Percentiles rank a stretch among this genome's conserved stretches.
These are phyloP conservation scores for Diaporthe citrichinensis DNA, from an alignment of 2,329 filamentous ascomycete species.

Conservation along the genomic window DNA sequence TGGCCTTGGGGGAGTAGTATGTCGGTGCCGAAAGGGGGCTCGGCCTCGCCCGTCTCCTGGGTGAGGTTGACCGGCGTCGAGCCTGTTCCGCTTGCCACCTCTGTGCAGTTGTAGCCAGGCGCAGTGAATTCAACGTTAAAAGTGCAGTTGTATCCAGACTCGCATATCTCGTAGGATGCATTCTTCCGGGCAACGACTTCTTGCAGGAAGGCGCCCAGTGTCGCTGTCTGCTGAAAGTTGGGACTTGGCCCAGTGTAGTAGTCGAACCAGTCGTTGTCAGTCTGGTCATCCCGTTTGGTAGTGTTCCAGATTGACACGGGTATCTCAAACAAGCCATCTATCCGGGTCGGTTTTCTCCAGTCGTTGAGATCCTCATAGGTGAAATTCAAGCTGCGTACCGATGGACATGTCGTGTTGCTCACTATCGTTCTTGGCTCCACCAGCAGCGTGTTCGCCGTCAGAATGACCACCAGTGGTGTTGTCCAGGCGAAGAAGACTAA, in stretches of 20 bases:
- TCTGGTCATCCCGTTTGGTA: slow-evolving; percentile 43
- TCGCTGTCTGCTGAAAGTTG: slow-evolving; percentile 42
- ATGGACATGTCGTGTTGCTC: slow-evolving; percentile 41
- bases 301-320: slow-evolving; percentile 48
- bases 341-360: slow-evolving; percentile 44
- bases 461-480: slow-evolving; percentile 49
- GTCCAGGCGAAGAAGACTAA: slow-evolving; percentile 47
- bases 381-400: slow-evolving; percentile 50
- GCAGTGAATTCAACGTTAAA: slow-evolving; percentile 54
- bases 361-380: slow-evolving; percentile 46
- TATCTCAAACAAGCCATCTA: slow-evolving; percentile 45
- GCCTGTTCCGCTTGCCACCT: slow-evolving; percentile 50
- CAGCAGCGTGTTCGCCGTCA: slow-evolving; percentile 48
- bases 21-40: slow-evolving; percentile 51
- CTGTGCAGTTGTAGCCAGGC: slow-evolving; percentile 57
- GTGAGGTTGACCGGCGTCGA: slow-evolving; percentile 45
- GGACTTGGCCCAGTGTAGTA: slow-evolving; percentile 47
- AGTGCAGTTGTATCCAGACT: slow-evolving; percentile 56
- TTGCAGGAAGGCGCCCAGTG: slow-evolving; percentile 44
- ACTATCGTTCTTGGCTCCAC: slow-evolving; percentile 44
- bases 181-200: slow-evolving; percentile 46
- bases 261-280: slow-evolving; percentile 48
- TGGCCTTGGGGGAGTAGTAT: slow-evolving; percentile 51
- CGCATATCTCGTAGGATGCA: slow-evolving; percentile 54
- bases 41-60: slow-evolving; percentile 47